Base-by-base conservation (phyloP, 73 alveolate genomes). In the Paramecium octaurelia region DNA sequence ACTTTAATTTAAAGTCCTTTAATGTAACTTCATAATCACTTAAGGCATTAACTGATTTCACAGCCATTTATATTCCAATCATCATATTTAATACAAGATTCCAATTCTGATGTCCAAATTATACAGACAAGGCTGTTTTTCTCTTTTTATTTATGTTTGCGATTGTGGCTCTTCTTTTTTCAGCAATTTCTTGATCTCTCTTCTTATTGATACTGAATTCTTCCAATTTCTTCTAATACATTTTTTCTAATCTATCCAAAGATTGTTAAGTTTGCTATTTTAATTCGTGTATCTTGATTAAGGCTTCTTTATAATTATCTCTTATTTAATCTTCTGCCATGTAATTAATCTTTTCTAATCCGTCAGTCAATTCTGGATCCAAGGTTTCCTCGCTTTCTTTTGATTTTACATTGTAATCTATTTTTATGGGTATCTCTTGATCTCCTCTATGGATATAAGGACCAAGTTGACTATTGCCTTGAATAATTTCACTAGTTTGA, bases 1-100 rank as follows among this genome's bases (percentile, higher is more conserved):
- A 93, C 46, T 88, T 93, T 59, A 95, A 88, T 86, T 93, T 95
- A 91, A 92, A 97, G n/a, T 97, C 98, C 80, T 92, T 93, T 60
- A 92, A 64, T 18, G 92, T 93, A 20, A 86, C 76, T 24, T 94
- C 83, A 43, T 95, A 94, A 14, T 93, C 92, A 58, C 93, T 59
- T 42, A 58, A 21, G 8, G 91, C 88, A 36, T 54, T 86, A 14
- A 88, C 86, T 24, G 87, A 60, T 80, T 95, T 96, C 38, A 97
- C 97, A 31, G 99, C 98, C 92, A 96, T 96, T 93, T 97, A 94
- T 4, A 97, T 95, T n/a, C 99, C 99, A 18, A 80, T 80, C 91
- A 80, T 80, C 91, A 80, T 80, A 80, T 80, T 80, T 80, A 80
- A 27, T 24, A 80, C 91, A 6, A 42, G 73, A 80, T 80, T 80